Base-by-base conservation (phyloP, 2,329 filamentous ascomycete genomes). In the Diaporthe vexans region DNA sequence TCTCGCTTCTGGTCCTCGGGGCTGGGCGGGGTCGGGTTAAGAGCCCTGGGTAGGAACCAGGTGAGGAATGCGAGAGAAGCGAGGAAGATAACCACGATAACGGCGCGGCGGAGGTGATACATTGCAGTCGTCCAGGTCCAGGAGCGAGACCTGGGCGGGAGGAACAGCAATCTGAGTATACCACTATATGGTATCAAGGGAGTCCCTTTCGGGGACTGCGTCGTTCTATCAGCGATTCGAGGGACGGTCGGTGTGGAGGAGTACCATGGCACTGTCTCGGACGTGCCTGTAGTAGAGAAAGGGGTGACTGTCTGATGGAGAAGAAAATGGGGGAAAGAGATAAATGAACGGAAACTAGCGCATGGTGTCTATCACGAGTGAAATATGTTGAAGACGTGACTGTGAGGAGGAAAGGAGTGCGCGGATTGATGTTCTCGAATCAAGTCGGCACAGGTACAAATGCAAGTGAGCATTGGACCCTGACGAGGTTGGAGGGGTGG, bases 1-100 rank as follows among this genome's bases (percentile, higher is more conserved):
- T 94, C 92, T 77, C 92, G 90, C 70, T 86, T 84, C 67, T 88
- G 87, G 82, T 92, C 91, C 68, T 90, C 90, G 48, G 87, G 87
- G 74, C 88, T 86, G 73, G 89, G 90, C n/a, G 86, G 87, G n/a
- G 89, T 89, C 3, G 93, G 93, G 74, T 93, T 90, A 75, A 93
- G 86, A 57, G 87, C 81, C 71, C 86, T 85, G 58, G 90, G 88
- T 9, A 93, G 79, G 40, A 86, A 82, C 80, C 86, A 88, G 63
- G 88, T 82, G 74, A 88, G 82, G 77, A 90, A 73, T 58, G 86
- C 77, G 77, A 82, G 78, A 76, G 79, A 75, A 70, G 78, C 68
- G 70, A 84, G 48, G 52, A 71, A 82, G 73, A 69, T 58, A 37
- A 78, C 77, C 63, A 83, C 78, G 65, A 87, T 81, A 73, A 83